phyloP scores from a whole-genome alignment of 192 early-diverging fungal species.

The Coemansia sp. region DNA sequence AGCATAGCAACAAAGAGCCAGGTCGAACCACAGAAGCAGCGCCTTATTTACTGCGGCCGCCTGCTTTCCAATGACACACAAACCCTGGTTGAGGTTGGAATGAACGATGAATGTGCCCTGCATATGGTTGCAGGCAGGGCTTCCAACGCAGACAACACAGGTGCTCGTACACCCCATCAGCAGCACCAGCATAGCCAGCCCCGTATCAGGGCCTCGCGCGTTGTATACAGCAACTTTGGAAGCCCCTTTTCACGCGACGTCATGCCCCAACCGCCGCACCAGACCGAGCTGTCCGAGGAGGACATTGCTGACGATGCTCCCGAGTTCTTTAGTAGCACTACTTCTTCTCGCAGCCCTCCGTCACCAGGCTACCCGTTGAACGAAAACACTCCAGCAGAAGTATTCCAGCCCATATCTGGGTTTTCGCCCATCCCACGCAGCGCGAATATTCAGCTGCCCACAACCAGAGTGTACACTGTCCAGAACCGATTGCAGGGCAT shows the following conservation, averaged over 20 bases:
- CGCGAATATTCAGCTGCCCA: neutral
- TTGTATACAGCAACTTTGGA: neutral
- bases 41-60: slow-evolving; percentile 45
- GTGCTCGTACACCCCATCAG: slow-evolving; percentile 2
- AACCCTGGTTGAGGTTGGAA: slow-evolving; percentile 33
- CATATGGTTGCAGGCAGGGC: slow-evolving; percentile 43
- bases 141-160: neutral
- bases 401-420: slow-evolving; percentile 29
- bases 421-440: slow-evolving; percentile 7
- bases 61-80: slow-evolving; percentile 35
- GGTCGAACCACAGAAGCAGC: slow-evolving; percentile 44
- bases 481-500: neutral
- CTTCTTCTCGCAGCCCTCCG: neutral
- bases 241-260: neutral
- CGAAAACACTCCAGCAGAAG: slow-evolving; percentile 6
- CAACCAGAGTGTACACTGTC: neutral
- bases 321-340: neutral
- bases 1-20: slow-evolving; percentile 35
- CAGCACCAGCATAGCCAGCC: slow-evolving; percentile 4
- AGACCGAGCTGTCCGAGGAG: neutral
- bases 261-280: neutral
- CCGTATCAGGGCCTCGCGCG: neutral
- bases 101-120: slow-evolving; percentile 40
- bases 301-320: neutral
- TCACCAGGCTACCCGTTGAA: slow-evolving; percentile 9